Percentiles rank a stretch among this genome's conserved stretches.
Conservation (phyloP, 208 protist species). For the Trypanosoma theileri region DNA sequence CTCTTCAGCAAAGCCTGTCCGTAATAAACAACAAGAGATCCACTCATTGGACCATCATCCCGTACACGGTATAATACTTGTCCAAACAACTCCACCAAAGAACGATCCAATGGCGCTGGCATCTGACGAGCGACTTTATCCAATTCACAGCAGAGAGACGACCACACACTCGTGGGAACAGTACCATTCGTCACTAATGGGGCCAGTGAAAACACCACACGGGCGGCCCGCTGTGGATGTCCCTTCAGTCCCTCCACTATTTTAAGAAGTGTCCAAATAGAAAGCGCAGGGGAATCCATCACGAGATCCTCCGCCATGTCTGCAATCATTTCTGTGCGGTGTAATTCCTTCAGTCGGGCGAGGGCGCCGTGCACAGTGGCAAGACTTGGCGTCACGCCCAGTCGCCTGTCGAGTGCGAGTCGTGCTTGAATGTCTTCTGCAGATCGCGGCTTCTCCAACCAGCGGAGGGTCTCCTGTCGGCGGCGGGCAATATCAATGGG, state of each 20-base stretch:
- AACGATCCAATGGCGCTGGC: slow-evolving; percentile 38
- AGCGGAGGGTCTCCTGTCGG: slow-evolving; percentile 62
- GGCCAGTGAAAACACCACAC: slow-evolving; percentile 21
- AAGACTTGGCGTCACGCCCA: slow-evolving; percentile 52
- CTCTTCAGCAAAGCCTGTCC: slow-evolving; percentile 62
- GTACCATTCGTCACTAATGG: slow-evolving; percentile 24
- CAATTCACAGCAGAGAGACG: slow-evolving; percentile 27
- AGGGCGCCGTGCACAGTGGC: slow-evolving; percentile 54
- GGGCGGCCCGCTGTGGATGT: slow-evolving; percentile 29
- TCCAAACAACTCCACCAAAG: slow-evolving; percentile 69
- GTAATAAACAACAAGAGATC: slow-evolving; percentile 54
- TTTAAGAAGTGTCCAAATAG: slow-evolving; percentile 29
- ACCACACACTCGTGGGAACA: slow-evolving; percentile 32
- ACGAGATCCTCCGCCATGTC: slow-evolving; percentile 47
- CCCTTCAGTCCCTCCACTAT: slow-evolving; percentile 34
- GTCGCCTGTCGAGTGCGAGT: slow-evolving; percentile 62
- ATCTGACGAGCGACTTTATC: slow-evolving; percentile 31
- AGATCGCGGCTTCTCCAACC: slow-evolving; percentile 44
- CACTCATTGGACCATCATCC: slow-evolving; percentile 39
- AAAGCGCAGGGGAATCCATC: slow-evolving; percentile 26
- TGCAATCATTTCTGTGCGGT: slow-evolving; percentile 42
- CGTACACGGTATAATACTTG: slow-evolving; percentile 51
- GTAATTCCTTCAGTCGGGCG: slow-evolving; percentile 33
- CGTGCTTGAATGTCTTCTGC: slow-evolving; percentile 57
- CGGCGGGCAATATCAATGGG: slow-evolving; percentile 59